These are phyloP conservation scores for Trichoderma hamatum DNA, from an alignment of 2,329 filamentous ascomycete genomes.

Conservation along the genomic window DNA sequence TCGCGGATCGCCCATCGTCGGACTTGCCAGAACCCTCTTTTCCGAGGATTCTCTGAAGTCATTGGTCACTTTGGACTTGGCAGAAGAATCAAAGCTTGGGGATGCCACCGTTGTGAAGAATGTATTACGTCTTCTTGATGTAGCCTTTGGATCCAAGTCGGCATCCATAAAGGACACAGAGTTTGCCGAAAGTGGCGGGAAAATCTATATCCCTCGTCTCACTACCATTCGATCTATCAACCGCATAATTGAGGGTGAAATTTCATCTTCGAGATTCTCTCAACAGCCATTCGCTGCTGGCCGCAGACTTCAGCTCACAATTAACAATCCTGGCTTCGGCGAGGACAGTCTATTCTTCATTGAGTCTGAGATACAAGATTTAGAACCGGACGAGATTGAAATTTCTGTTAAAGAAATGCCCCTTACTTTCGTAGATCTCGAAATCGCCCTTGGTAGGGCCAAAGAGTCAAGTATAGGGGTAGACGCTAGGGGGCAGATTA, in stretches of 20 bases:
- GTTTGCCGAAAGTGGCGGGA: constrained; percentile 45
- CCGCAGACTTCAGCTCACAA: constrained; percentile 31
- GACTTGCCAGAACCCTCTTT: constrained; percentile 51
- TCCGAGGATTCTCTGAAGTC: constrained; percentile 52
- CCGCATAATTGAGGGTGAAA: constrained; percentile 46
- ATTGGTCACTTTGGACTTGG: constrained; percentile 50
- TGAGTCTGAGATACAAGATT: constrained; percentile 27
- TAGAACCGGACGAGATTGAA: constrained; percentile 43
- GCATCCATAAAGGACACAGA: constrained; percentile 44
- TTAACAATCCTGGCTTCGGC: constrained; percentile 35
- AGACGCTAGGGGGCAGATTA: constrained; percentile 48
- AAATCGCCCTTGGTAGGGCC: constrained; percentile 41
- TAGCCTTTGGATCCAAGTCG: constrained; percentile 31
- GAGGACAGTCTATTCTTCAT: constrained; percentile 35
- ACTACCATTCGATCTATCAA: constrained; percentile 47
- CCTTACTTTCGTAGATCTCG: constrained; percentile 44
- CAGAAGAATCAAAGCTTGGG: constrained; percentile 30
- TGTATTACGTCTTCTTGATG: constrained; percentile 36
- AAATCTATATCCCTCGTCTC: constrained; percentile 51
- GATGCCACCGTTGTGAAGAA: constrained; percentile 26
- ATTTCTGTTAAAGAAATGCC: constrained; percentile 44
- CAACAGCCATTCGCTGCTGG: constrained; percentile 31
- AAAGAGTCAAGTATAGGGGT: constrained; percentile 41
- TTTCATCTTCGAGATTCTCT: constrained; percentile 14
- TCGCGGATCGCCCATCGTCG: constrained; percentile 46